Base-by-base conservation (phyloP, 768 basidiomycete species). In the Lactarius deliciosus region DNA sequence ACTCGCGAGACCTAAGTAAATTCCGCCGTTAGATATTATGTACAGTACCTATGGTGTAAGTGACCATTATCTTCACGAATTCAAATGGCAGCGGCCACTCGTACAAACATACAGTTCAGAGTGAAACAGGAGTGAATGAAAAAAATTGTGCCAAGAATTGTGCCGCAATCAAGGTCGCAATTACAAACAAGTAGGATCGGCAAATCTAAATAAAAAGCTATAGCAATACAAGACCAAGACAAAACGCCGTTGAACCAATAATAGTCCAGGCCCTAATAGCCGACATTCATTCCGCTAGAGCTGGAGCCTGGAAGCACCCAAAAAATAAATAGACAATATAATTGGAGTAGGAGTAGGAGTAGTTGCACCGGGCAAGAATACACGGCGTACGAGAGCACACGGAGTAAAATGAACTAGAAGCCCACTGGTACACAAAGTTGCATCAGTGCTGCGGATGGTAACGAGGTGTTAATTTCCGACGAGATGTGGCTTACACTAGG, bases 211-310 rank as follows among this genome's bases (percentile, higher is more conserved):
- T 38, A 65, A 10, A 65, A 61, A 38, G 20, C 34, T 47, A 30
- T 18, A 9, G 50, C 20, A 25, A 50, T 53, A 6, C 47, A 25
- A 53, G 22, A 25, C 15, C 25, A 40, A 6, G 16, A 25, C 60
- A 40, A 61, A 38, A 66, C 60, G 65, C 61, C 65, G 65, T 63
- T 30, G 20, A 36, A n/a, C 28, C 5, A 20, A 41, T 18, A 20
- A 40, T 56, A 56, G 28, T 18, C 55, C 32, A 8, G 34, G 5
- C 22, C 40, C 54, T 20, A 34, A 36, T 65, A 43, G 41, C 53
- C 64, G 53, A 43, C 6, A 56, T 54, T 56, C n/a, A 50, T 30
- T 20, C 47, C 54, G 25, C 55, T 43, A 53, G 60, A 36, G 34
- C 18, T 60, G 53, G n/a, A n/a, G n/a, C n/a, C n/a, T n/a, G n/a